Evolutionary conservation across 441 rosid genomes (phyloP).

Genomic region (Gossypium trilobum): DNA sequence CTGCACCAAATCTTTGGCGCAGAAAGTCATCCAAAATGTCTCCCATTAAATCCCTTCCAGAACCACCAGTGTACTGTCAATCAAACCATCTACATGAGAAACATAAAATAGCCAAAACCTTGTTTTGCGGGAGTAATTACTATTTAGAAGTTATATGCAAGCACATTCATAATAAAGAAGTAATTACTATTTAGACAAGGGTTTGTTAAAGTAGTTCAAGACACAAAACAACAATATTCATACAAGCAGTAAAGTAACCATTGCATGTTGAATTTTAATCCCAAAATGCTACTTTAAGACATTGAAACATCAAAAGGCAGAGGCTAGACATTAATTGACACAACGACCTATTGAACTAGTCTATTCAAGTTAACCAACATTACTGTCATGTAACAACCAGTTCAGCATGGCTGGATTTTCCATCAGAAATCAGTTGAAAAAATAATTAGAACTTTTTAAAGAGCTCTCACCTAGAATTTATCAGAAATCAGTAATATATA

Average conservation of each 20-base stretch:
- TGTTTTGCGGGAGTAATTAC: neutral
- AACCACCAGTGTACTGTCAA: conserved; percentile 51
- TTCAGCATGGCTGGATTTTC: neutral
- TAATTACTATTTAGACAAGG: neutral
- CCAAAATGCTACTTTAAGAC: neutral
- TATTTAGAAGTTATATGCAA: neutral
- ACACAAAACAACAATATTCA: neutral
- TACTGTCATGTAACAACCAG: neutral
- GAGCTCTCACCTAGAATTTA: neutral
- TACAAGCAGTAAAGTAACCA: neutral
- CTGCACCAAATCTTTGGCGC: conserved; percentile 63
- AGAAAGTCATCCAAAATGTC: conserved; percentile 82
- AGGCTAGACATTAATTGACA: neutral
- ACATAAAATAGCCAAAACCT: neutral
- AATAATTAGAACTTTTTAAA: neutral
- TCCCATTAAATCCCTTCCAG: conserved; percentile 44
- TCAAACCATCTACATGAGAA: conserved; percentile 9
- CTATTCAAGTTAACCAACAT: neutral
- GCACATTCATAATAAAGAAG: neutral
- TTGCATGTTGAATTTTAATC: neutral
- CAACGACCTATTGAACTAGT: neutral
- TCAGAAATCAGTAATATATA: neutral
- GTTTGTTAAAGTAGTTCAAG: neutral
- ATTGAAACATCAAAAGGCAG: neutral
- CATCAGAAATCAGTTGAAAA: neutral